Conservation (phyloP, 1,284 basidiomycete species). For the Ustilago lituana region DNA sequence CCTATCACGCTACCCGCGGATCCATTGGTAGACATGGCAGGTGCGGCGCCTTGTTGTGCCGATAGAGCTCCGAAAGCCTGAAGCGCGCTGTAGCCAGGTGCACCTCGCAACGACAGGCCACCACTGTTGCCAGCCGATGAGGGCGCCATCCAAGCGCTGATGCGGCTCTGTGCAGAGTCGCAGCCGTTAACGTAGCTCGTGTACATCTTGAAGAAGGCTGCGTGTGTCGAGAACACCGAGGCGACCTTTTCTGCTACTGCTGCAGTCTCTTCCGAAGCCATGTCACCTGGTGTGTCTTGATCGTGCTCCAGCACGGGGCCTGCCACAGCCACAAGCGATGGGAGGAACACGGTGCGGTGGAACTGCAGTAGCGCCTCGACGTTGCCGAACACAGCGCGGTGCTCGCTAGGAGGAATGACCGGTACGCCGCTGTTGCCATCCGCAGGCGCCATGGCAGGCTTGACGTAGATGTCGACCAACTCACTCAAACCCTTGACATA, state of each 20-base stretch:
- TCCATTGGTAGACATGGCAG: conserved; percentile 15
- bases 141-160: conserved; percentile 41
- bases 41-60: conserved; percentile 23
- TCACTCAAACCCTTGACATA: conserved; percentile 93
- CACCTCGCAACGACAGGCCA: conserved; percentile 42
- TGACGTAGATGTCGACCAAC: conserved; percentile 93
- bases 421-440: conserved; percentile 72
- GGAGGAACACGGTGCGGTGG: conserved; percentile 89
- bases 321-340: conserved; percentile 79
- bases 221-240: conserved; percentile 75
- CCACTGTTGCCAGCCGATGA: conserved; percentile 23
- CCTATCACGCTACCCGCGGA: conserved; percentile 5
- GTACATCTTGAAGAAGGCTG: conserved; percentile 66
- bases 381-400: conserved; percentile 91
- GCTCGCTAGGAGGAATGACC: conserved; percentile 82
- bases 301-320: conserved; percentile 25
- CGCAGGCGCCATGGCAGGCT: conserved; percentile 79
- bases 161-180: conserved; percentile 53
- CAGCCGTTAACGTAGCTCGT: conserved; percentile 64
- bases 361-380: conserved; percentile 90
- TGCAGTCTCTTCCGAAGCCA: conserved; percentile 78
- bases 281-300: conserved; percentile 71
- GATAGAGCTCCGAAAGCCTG: conserved; percentile 23
- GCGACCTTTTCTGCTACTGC: conserved; percentile 83
- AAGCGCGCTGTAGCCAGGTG: conserved; percentile 19